Conservation (phyloP, 768 basidiomycete species). For the Kwoniella sp. region DNA sequence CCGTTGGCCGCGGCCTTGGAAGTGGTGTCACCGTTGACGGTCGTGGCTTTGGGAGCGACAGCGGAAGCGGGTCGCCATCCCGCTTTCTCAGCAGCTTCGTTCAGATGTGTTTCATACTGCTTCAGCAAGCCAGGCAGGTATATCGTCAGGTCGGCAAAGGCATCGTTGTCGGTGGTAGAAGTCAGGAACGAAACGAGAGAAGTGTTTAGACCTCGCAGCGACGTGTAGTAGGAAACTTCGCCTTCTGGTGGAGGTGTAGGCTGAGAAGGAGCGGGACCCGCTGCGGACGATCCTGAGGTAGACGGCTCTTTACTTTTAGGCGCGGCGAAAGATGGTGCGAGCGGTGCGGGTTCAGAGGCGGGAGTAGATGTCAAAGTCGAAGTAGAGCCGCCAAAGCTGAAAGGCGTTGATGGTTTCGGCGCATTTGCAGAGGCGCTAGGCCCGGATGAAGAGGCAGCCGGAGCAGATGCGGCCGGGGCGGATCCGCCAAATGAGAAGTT, state of each 20-base stretch:
- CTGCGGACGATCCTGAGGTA: slow-evolving; percentile 4
- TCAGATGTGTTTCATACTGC: slow-evolving; percentile 37
- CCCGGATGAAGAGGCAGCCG: slow-evolving; percentile 13
- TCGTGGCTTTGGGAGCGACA: not conserved
- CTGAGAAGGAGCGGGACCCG: slow-evolving; percentile 23
- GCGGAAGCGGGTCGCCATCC: slow-evolving; percentile 28
- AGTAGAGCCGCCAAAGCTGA: slow-evolving; percentile 1
- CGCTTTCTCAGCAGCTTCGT: slow-evolving; percentile 27
- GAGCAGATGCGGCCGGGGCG: slow-evolving; percentile 12
- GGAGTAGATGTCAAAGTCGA: not conserved
- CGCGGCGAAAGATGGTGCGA: not conserved
- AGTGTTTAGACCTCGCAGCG: slow-evolving; percentile 51
- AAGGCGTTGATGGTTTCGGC: slow-evolving; percentile 8
- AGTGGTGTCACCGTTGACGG: slow-evolving; percentile 12
- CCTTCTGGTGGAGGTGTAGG: slow-evolving; percentile 30
- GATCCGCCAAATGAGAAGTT: slow-evolving; percentile 44
- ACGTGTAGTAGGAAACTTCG: slow-evolving; percentile 48
- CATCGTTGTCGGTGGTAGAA: slow-evolving; percentile 33
- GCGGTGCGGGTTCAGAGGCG: not conserved
- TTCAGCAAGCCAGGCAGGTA: slow-evolving; percentile 28
- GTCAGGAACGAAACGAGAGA: slow-evolving; percentile 47
- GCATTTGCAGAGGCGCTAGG: slow-evolving; percentile 3
- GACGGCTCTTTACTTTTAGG: not conserved
- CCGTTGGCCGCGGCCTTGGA: slow-evolving; percentile 3
- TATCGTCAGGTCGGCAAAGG: slow-evolving; percentile 39